Evolutionary conservation across 495 filamentous ascomycete genomes (phyloP).

Genomic region (Lindgomyces ingoldianus): DNA sequence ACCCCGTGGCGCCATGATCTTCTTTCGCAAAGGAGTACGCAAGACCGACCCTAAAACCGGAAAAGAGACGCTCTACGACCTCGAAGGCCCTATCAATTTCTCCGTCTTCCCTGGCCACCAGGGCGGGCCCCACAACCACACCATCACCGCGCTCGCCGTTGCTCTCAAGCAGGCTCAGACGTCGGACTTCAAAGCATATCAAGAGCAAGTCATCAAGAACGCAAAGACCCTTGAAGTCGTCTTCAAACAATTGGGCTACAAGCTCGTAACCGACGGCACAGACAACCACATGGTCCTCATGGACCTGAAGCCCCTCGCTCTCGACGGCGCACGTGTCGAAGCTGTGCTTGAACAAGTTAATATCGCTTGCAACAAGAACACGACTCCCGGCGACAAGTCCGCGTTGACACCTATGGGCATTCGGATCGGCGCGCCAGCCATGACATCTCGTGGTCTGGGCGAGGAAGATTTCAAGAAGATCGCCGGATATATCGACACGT

Average conservation of each 20-base stretch:
- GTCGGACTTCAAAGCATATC: slow-evolving; percentile 85
- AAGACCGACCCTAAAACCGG: slow-evolving; percentile 83
- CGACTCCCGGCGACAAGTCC: slow-evolving; percentile 91
- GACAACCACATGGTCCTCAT: slow-evolving; percentile 95
- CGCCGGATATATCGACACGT: slow-evolving; percentile 82
- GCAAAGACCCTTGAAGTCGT: slow-evolving; percentile 79
- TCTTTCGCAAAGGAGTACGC: slow-evolving; percentile 89
- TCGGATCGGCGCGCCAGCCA: slow-evolving; percentile 90
- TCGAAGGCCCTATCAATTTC: slow-evolving; percentile 90
- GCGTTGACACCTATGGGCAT: slow-evolving; percentile 90
- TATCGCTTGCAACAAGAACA: slow-evolving; percentile 98
- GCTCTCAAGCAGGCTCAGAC: slow-evolving; percentile 91
- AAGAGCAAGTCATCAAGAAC: slow-evolving; percentile 82
- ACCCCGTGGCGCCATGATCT: slow-evolving; percentile 95
- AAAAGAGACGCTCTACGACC: slow-evolving; percentile 79
- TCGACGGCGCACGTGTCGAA: slow-evolving; percentile 94
- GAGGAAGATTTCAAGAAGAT: slow-evolving; percentile 92
- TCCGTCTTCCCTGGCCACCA: slow-evolving; percentile 99
- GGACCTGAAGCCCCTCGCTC: slow-evolving; percentile 87
- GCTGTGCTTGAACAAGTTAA: slow-evolving; percentile 90
- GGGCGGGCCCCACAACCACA: slow-evolving; percentile 98
- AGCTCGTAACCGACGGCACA: slow-evolving; percentile 87
- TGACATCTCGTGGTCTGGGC: slow-evolving; percentile 93
- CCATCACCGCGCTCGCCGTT: slow-evolving; percentile 91
- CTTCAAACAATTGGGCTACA: slow-evolving; percentile 80